Conservation (phyloP, 345 rosid genomes). For the Erysimum cheiranthoides region DNA sequence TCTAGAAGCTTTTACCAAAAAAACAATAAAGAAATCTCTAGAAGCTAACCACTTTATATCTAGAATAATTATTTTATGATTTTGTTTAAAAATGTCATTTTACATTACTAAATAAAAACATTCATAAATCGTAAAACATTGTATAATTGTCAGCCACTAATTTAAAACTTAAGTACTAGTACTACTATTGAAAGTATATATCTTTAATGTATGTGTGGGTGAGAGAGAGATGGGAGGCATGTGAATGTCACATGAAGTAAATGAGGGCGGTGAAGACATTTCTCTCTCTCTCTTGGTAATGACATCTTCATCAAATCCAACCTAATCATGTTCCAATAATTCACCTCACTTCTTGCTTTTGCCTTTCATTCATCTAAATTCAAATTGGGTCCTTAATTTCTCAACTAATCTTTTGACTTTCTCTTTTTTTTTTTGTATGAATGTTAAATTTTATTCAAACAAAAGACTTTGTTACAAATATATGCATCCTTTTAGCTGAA, state of each 20-base stretch:
- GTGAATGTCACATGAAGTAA: conserved; percentile 39
- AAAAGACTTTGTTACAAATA: too few species aligned
- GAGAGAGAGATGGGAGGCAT: conserved; percentile 9
- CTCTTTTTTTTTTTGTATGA: neutral
- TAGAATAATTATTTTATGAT: too few species aligned
- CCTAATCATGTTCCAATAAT: conserved; percentile 42
- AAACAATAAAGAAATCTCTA: too few species aligned
- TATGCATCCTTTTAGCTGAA: too few species aligned
- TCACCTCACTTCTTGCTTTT: conserved; percentile 12
- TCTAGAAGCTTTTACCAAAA: neutral
- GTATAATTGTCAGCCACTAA: neutral
- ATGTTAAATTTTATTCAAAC: too few species aligned
- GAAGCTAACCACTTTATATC: neutral
- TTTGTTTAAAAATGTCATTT: neutral
- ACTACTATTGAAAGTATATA: conserved; percentile 27
- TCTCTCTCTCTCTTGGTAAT: neutral
- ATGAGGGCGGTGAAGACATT: conserved; percentile 11
- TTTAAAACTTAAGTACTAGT: neutral
- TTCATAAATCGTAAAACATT: neutral
- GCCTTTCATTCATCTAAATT: neutral
- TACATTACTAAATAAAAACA: neutral
- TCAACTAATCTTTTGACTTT: conserved; percentile 37
- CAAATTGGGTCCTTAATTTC: conserved; percentile 28
- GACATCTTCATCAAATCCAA: conserved; percentile 21
- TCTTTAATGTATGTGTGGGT: conserved; percentile 1